A percentile compares a stretch with the other conserved stretches of the same genome.
Evolutionary conservation across 2,329 filamentous ascomycete genomes (phyloP).

Genomic region (Fusarium sterilihyphosum): DNA sequence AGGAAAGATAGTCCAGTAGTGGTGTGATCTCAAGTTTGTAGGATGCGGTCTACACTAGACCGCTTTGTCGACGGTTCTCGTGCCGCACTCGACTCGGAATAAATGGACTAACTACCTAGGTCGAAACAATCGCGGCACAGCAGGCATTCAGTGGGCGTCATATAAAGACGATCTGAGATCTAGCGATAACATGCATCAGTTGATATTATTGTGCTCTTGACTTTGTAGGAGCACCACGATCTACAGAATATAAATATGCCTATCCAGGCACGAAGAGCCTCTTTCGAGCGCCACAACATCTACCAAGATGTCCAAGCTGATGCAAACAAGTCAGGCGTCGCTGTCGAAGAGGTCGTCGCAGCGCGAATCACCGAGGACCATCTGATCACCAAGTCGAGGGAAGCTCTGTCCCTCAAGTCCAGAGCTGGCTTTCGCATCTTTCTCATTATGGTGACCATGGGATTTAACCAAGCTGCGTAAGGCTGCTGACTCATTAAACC

Average conservation of each 20-base stretch:
- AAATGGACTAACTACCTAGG: too few species aligned
- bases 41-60: neutral
- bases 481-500: neutral
- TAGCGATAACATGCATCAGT: neutral
- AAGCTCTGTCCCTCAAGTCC: constrained; percentile 30
- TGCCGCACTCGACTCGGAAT: neutral
- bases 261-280: neutral
- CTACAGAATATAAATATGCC: neutral
- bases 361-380: constrained; percentile 36
- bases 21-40: neutral
- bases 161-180: neutral
- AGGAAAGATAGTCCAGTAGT: neutral
- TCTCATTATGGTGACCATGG: constrained; percentile 32
- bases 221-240: too few species aligned
- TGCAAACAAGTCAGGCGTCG: constrained; percentile 32
- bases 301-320: constrained; percentile 35
- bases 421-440: constrained; percentile 31
- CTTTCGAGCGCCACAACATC: constrained; percentile 7
- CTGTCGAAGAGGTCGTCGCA: constrained; percentile 35
- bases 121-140: neutral
- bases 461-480: constrained; percentile 22
- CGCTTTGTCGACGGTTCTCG: neutral
- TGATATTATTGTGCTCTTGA: fast-evolving
- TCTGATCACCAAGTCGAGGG: constrained; percentile 28
- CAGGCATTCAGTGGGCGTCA: neutral